Evolutionary conservation across 2,329 filamentous ascomycete genomes (phyloP), one percentile per base, ranked within the genome.

Genomic region (Sporothrix euskadiensis): DNA sequence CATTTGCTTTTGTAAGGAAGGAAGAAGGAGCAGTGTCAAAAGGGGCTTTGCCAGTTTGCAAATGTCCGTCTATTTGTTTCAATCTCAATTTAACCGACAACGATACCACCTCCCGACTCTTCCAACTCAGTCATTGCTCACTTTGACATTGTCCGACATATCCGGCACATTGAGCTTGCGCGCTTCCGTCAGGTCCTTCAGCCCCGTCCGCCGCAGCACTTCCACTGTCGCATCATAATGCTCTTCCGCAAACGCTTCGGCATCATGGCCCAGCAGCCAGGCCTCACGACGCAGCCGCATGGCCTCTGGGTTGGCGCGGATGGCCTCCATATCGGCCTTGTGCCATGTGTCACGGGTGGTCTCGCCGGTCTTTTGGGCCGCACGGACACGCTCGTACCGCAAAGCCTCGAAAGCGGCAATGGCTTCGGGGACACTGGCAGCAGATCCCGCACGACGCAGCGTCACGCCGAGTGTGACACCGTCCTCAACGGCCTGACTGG

Each of bases 401-500:
- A 81, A 72, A 30, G 79, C 79, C 74, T 80, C 80, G 14, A 79
- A 80, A 0, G 79, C 78, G 8, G 77, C 77, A 4, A 80, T 69
- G 8, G 79, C 79, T 12, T 74, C 74, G 1, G 79, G 79, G 12
- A 79, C 78, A 41, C 39, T 26, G 47, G 70, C 71, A 9, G 65
- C 41, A 2, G 32, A 30, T 22, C 69, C 73, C 14, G 71, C 71
- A 30, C 72, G 72, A 26, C 74, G 74, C 65, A 76, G 74, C 6
- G 71, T 56, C 74, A 83, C 81, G 4, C 84, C 85, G 5, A 86
- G 76, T 3, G 83, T 83, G 1, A 84, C 82, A 4, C 83, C 85
- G 77, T 87, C 85, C 77, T 87, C 85, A 78, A 87, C 84, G 0
- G 84, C 83, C 77, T 85, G 84, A 19, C 82, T 84, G 0, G 83